Conservation (phyloP, 805 yeast genomes). For the Candida pseudoglaebosa region DNA sequence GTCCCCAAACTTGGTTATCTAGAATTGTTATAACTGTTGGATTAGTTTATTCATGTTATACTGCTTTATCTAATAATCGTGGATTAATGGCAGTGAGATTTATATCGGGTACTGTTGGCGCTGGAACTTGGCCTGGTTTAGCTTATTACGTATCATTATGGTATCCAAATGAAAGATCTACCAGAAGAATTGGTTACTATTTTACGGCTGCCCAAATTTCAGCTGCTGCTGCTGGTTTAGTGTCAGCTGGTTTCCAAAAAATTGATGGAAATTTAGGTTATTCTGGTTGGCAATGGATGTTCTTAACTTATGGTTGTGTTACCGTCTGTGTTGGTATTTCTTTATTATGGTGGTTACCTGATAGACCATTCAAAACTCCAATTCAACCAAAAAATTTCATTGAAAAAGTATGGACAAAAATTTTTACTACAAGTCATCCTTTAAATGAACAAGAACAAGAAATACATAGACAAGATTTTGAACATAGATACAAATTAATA, state of each 20-base stretch:
- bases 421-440: constrained; percentile 39
- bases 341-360: constrained; percentile 81
- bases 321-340: constrained; percentile 62
- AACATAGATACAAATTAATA: constrained; percentile 39
- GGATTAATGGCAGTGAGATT: constrained; percentile 71
- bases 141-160: constrained; percentile 78
- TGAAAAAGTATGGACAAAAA: constrained; percentile 16
- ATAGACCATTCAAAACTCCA: constrained; percentile 46
- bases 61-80: constrained; percentile 48
- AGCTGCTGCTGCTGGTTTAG: constrained; percentile 80
- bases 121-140: constrained; percentile 91
- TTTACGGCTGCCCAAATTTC: constrained; percentile 86
- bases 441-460: constrained; percentile 48
- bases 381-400: constrained; percentile 12
- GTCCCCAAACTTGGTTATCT: constrained; percentile 80
- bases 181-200: constrained; percentile 78
- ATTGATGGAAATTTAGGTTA: constrained; percentile 67
- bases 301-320: constrained; percentile 66
- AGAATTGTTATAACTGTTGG: constrained; percentile 77
- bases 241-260: constrained; percentile 80
- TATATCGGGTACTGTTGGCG: constrained; percentile 70
- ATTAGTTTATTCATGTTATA: constrained; percentile 67
- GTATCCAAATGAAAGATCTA: constrained; percentile 75
- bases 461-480: constrained; percentile 60
- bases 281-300: constrained; percentile 86